phyloP scores from a whole-genome alignment of 2,329 filamentous ascomycete genomes.

The Ciborinia camelliae region DNA sequence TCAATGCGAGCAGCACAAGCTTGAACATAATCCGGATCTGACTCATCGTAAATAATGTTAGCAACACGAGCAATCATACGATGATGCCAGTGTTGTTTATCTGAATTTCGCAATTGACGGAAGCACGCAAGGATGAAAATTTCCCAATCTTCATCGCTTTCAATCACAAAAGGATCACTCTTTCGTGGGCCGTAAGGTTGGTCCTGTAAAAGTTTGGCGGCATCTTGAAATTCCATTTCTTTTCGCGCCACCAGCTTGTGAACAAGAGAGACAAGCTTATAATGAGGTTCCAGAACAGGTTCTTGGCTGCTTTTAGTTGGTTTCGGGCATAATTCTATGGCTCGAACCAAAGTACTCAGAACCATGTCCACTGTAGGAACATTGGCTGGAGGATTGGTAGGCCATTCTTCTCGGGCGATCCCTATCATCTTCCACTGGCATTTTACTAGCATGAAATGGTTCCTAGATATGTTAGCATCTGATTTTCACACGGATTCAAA shows the following conservation, averaged over 20 bases:
- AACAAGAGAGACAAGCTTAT: conserved; percentile 64
- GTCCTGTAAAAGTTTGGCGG: conserved; percentile 38
- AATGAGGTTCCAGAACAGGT: conserved; percentile 69
- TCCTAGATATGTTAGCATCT: conserved; percentile 42
- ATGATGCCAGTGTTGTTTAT: conserved; percentile 75
- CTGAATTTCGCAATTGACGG: conserved; percentile 43
- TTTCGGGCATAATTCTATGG: conserved; percentile 59
- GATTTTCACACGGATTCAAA: background rate
- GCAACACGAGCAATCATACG: conserved; percentile 63
- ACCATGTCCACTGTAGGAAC: conserved; percentile 44
- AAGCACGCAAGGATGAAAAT: conserved; percentile 51
- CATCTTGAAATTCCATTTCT: conserved; percentile 31
- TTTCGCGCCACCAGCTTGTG: conserved; percentile 58
- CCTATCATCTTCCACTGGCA: conserved; percentile 69
- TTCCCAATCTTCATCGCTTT: conserved; percentile 51
- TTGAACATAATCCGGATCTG: conserved; percentile 42
- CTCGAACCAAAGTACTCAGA: conserved; percentile 53
- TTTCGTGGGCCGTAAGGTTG: conserved; percentile 35
- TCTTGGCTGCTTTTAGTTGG: conserved; percentile 58
- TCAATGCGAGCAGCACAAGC: conserved; percentile 60
- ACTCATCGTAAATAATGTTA: conserved; percentile 57
- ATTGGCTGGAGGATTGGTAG: conserved; percentile 37
- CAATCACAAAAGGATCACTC: conserved; percentile 33
- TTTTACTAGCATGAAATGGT: conserved; percentile 67
- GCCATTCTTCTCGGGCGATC: conserved; percentile 42